Evolutionary conservation across 345 rosid species (phyloP).

Genomic region (Psidium friedrichsthalianum): DNA sequence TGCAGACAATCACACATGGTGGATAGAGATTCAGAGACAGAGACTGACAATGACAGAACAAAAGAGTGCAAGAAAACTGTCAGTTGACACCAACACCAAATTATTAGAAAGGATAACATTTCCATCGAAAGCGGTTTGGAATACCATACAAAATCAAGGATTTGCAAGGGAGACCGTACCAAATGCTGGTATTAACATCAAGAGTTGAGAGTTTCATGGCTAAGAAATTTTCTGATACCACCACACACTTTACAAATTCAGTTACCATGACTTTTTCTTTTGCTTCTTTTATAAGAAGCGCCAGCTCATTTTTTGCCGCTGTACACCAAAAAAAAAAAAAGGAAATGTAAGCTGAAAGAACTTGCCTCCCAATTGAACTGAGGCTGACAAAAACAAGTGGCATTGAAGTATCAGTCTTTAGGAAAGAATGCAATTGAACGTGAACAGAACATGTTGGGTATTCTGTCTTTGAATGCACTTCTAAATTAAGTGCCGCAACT

Average conservation of each 20-base stretch:
- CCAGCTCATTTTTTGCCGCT: not conserved
- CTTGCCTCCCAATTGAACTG: slow-evolving; percentile 82
- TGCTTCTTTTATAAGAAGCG: not conserved
- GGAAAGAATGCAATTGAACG: slow-evolving; percentile 39
- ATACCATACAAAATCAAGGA: not conserved
- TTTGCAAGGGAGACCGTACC: not conserved
- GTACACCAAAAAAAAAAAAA: not conserved
- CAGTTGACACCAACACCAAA: not conserved
- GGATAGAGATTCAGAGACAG: not conserved
- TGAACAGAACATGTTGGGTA: slow-evolving; percentile 48
- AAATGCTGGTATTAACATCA: not conserved
- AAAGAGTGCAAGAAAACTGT: not conserved
- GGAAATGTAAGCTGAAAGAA: not conserved
- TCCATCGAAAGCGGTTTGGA: not conserved
- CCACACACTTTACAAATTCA: not conserved
- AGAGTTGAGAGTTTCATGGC: not conserved
- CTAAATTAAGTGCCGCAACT: slow-evolving; percentile 14
- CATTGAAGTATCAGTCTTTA: slow-evolving; percentile 18
- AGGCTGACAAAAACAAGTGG: slow-evolving; percentile 61
- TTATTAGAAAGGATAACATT: not conserved
- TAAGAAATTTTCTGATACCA: not conserved
- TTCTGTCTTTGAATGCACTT: slow-evolving; percentile 7
- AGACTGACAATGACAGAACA: not conserved
- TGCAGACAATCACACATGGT: slow-evolving; percentile 16
- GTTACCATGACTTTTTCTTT: not conserved